Base-by-base conservation (phyloP, 305 asterid species). In the Solanum hybrid region DNA sequence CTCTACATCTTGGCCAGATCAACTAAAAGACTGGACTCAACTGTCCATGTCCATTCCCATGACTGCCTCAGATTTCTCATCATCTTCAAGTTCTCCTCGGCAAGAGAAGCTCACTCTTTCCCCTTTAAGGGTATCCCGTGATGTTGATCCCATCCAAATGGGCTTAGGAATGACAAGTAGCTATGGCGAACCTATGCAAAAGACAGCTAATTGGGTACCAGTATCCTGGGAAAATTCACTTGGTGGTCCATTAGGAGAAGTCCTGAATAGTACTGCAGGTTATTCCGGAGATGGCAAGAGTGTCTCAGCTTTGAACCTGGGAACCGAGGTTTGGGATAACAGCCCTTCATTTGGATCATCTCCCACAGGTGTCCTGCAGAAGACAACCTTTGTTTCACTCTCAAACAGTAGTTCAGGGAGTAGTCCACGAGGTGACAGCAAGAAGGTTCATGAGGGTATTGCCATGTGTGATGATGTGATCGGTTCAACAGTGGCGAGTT, bases 221-320 rank as follows among this genome's bases (percentile, higher is more conserved):
- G 90, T 91, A 51, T 78, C 94, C 22, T 95, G 99, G 99, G 98
- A 94, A 77, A 94, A 86, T 90, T 90, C 97, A 19, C 89, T 95
- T 90, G 98, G 98, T 0, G 98, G 98, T 4, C 99, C 98, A 5
- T 89, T 97, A 9, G 99, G 97, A 26, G 99, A 96, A 93, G 98
- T 93, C n/a, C 87, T 96, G 94, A 95, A 94, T 34, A 91, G 91
- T 88, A 90, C 95, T 4, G 78, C 92, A 10, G 66, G 81, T 24
- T 81, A 42, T n/a, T 88, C 80, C 42, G 92, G 92, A 40, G 91
- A 38, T 86, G 90, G 73, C 22, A 56, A 87, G 56, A 85, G 79
- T 86, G 86, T 85, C 11, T 88, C 94, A 7, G 72, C 92, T 13
- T 89, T 88, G 88, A 92, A 92, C 60, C 85, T 90, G 24, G 66